phyloP scores from a whole-genome alignment of 2,329 filamentous ascomycete species.

The Colletotrichum lindemuthianum region DNA sequence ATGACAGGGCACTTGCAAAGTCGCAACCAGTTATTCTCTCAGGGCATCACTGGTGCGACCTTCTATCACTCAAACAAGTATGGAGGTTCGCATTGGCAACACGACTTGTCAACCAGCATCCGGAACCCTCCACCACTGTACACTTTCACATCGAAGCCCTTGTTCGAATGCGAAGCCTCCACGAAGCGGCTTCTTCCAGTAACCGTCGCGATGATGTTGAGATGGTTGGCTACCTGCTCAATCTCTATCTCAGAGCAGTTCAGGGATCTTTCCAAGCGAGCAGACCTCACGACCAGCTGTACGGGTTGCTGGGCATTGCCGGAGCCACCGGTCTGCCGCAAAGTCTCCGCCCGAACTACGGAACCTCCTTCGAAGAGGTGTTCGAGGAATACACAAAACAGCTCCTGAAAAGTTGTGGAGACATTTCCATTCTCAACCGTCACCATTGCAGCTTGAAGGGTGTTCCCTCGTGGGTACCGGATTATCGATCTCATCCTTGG shows the following conservation, averaged over 20 bases:
- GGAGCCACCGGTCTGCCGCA: background rate
- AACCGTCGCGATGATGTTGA: background rate
- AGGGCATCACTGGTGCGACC: background rate
- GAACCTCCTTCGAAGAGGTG: background rate
- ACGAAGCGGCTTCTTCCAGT: background rate
- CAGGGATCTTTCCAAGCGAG: background rate
- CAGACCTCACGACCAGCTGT: background rate
- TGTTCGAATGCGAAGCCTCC: background rate
- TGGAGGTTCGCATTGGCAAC: background rate
- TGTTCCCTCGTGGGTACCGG: background rate
- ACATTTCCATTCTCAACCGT: background rate
- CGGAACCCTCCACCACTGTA: background rate
- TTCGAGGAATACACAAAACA: background rate
- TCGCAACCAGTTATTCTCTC: background rate
- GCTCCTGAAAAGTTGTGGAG: background rate
- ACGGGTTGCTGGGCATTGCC: background rate
- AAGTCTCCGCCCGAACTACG: background rate
- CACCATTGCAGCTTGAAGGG: background rate
- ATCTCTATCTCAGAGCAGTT: background rate
- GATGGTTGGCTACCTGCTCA: background rate
- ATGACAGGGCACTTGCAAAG: background rate
- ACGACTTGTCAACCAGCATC: background rate
- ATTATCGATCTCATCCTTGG: background rate
- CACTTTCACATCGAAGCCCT: background rate
- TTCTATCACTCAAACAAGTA: background rate